These are phyloP conservation scores for Talaromyces borbonicus DNA, from an alignment of 495 filamentous ascomycete species.

Conservation along the genomic window DNA sequence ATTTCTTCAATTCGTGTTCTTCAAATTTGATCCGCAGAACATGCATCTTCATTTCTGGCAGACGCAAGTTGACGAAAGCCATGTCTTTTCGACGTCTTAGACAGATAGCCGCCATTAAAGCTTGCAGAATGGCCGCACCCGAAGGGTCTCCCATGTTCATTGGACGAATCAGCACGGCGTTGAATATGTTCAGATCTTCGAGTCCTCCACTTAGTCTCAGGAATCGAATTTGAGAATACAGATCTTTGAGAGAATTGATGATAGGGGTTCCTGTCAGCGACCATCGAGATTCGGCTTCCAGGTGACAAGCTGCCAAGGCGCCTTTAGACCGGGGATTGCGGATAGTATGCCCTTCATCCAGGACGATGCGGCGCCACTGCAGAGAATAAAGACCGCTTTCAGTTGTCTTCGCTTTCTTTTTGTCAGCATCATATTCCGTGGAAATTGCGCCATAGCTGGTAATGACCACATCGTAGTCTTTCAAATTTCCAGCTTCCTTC, in stretches of 20 bases:
- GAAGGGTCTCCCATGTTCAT: conserved; percentile 48
- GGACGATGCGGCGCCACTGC: conserved; percentile 70
- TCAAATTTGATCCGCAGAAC: conserved; percentile 71
- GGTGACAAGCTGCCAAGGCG: conserved; percentile 52
- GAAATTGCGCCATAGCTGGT: conserved; percentile 68
- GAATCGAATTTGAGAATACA: conserved; percentile 75
- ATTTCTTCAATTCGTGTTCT: conserved; percentile 67
- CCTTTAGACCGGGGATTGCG: conserved; percentile 67
- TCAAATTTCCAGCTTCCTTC: conserved; percentile 40
- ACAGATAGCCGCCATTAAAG: conserved; percentile 73
- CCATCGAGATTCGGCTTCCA: conserved; percentile 71
- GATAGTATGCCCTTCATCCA: conserved; percentile 85
- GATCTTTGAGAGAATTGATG: conserved; percentile 67
- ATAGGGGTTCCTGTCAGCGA: conserved; percentile 75
- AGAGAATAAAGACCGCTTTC: conserved; percentile 48
- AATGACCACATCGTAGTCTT: conserved; percentile 66
- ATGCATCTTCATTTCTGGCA: conserved; percentile 71
- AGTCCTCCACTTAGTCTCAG: conserved; percentile 69
- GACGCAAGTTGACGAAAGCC: conserved; percentile 74
- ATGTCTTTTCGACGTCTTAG: conserved; percentile 82
- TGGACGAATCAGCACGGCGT: conserved; percentile 61
- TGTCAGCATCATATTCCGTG: conserved; percentile 28
- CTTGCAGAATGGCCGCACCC: conserved; percentile 58
- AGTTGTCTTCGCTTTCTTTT: conserved; percentile 17
- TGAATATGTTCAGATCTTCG: conserved; percentile 65